Evolutionary conservation across 768 basidiomycete species (phyloP).

Genomic region (Lentinula edodes): DNA sequence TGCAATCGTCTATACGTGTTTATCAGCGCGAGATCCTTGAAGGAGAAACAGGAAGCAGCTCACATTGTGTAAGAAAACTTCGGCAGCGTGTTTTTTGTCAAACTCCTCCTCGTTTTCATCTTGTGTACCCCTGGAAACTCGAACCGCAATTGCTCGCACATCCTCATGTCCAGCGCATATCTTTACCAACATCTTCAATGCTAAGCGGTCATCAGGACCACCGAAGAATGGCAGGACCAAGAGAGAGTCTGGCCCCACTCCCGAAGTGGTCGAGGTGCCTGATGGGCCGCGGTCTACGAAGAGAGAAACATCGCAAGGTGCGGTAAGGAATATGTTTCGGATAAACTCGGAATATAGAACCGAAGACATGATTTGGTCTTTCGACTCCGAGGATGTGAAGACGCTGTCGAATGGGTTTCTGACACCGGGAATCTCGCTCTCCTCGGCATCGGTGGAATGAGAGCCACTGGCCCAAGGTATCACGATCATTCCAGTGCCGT

Average conservation of each 20-base stretch:
- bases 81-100: conserved; percentile 26
- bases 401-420: conserved; percentile 73
- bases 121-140: conserved; percentile 37
- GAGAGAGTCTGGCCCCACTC: conserved; percentile 48
- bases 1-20: conserved; percentile 31
- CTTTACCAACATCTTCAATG: conserved; percentile 77
- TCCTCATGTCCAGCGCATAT: conserved; percentile 49
- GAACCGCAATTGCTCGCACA: conserved; percentile 70
- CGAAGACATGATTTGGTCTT: conserved; percentile 43
- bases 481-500: conserved; percentile 48
- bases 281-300: conserved; percentile 72
- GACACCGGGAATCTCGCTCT: conserved; percentile 18
- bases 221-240: conserved; percentile 83
- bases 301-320: conserved; percentile 73
- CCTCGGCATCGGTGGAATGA: conserved; percentile 20
- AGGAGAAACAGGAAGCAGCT: background rate
- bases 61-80: conserved; percentile 9
- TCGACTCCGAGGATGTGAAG: conserved; percentile 48
- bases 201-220: conserved; percentile 88
- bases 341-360: conserved; percentile 78
- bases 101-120: conserved; percentile 28
- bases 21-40: background rate
- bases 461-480: conserved; percentile 73
- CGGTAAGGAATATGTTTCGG: conserved; percentile 70
- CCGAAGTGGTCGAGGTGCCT: conserved; percentile 14